A percentile compares a stretch with the other conserved stretches of the same genome.
These are phyloP conservation scores for Pseudohalonectria lignicola DNA, from an alignment of 2,329 filamentous ascomycete genomes.

Conservation along the genomic window DNA sequence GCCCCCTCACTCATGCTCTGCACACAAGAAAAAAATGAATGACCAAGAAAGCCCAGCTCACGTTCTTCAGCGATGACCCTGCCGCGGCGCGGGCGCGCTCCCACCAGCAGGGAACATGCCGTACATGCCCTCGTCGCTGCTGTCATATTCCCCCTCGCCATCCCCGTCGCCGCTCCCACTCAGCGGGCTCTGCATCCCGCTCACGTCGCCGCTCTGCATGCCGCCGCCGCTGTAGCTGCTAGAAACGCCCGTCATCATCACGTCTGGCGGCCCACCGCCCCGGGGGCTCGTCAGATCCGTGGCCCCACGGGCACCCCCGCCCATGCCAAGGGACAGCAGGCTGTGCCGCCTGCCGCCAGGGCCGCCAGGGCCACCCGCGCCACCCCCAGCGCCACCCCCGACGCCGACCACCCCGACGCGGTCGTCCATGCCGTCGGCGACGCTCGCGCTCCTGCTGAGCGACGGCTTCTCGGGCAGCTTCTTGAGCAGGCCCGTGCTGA, in stretches of 20 bases:
- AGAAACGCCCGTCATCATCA: conserved; percentile 6
- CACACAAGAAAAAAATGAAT: too few species aligned
- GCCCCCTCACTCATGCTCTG: too few species aligned
- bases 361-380: too few species aligned
- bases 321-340: conserved; percentile 7
- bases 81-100: too few species aligned
- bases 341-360: conserved; percentile 8
- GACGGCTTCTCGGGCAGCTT: conserved; percentile 61
- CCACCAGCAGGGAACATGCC: conserved; percentile 22
- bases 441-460: conserved; percentile 44
- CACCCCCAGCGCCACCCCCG: conserved; percentile 9
- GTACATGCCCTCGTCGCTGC: conserved; percentile 44
- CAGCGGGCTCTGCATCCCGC: conserved; percentile 38
- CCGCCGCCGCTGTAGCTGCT: conserved; percentile 49
- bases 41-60: too few species aligned
- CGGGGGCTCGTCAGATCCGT: too few species aligned
- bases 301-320: too few species aligned
- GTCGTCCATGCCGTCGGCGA: conserved; percentile 28
- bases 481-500: conserved; percentile 57
- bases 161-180: conserved; percentile 23
- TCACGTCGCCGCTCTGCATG: conserved; percentile 47
- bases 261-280: too few species aligned
- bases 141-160: conserved; percentile 10
- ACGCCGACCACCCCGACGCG: conserved; percentile 24
- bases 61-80: too few species aligned